A percentile compares a stretch with the other conserved stretches of the same genome.
Evolutionary conservation across 2,329 filamentous ascomycete species (phyloP).

Genomic region (Aureobasidium namibiae): DNA sequence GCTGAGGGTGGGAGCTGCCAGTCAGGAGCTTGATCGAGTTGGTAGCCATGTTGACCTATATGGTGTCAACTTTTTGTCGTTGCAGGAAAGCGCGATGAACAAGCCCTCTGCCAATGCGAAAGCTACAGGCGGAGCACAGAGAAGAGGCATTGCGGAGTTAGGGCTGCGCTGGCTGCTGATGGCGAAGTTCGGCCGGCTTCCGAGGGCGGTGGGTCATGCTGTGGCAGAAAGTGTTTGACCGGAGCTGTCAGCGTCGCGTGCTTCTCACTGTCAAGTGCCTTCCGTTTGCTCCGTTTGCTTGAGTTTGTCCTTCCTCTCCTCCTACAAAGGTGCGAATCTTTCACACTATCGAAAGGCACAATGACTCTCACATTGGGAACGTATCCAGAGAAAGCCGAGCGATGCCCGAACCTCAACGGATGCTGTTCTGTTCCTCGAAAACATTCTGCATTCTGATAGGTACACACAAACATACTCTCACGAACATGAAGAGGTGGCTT

Average conservation of each 20-base stretch:
- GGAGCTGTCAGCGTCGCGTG: neutral
- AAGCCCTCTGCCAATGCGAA: neutral
- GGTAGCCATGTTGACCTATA: conserved; percentile 52
- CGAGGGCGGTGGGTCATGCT: neutral
- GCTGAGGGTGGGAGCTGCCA: conserved; percentile 65
- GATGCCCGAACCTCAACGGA: too few species aligned
- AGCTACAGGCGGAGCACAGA: neutral
- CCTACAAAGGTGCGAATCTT: too few species aligned
- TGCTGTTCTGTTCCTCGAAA: too few species aligned
- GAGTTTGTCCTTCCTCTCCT: too few species aligned
- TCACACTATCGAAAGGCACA: too few species aligned
- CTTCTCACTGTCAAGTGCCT: neutral
- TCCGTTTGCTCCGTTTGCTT: neutral
- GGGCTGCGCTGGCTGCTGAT: neutral
- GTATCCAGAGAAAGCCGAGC: too few species aligned
- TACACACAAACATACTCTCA: too few species aligned
- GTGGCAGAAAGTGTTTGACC: neutral
- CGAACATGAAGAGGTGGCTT: too few species aligned
- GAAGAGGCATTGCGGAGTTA: neutral
- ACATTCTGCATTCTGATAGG: too few species aligned
- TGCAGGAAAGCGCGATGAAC: neutral
- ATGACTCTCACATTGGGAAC: too few species aligned
- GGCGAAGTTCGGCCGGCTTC: neutral
- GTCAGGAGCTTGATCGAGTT: conserved; percentile 70
- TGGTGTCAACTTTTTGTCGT: neutral